phyloP scores from a whole-genome alignment of 768 basidiomycete genomes.

The Boletus tomentosulus region DNA sequence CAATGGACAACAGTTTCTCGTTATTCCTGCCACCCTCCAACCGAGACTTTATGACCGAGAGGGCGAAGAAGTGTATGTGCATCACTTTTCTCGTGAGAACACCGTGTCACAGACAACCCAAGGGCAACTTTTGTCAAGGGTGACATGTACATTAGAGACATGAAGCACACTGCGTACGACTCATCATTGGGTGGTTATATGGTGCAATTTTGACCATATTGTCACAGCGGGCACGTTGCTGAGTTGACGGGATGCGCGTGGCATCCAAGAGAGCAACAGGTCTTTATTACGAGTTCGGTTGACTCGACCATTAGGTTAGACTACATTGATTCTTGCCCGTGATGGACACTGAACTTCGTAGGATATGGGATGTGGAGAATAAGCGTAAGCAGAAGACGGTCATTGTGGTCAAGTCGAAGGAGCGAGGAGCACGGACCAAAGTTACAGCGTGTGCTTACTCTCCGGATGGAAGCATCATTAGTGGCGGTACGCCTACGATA shows the following conservation, averaged over 20 bases:
- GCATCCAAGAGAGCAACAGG: constrained; percentile 83
- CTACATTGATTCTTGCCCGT: neutral
- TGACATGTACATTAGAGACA: constrained; percentile 96
- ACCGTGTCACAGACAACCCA: constrained; percentile 47
- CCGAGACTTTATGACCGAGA: constrained; percentile 89
- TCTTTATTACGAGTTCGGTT: constrained; percentile 90
- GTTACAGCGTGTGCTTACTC: constrained; percentile 86
- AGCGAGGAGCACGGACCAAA: constrained; percentile 90
- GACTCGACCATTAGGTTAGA: constrained; percentile 90
- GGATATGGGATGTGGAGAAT: constrained; percentile 93
- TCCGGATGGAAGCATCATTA: constrained; percentile 83
- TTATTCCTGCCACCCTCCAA: constrained; percentile 83
- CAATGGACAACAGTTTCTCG: constrained; percentile 81
- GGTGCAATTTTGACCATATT: constrained; percentile 4
- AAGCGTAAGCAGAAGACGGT: constrained; percentile 93
- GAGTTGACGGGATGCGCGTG: constrained; percentile 87
- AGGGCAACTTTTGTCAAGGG: constrained; percentile 87
- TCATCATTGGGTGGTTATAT: constrained; percentile 5
- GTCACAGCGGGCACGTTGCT: constrained; percentile 82
- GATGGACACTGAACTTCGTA: constrained; percentile 27
- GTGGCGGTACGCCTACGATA: constrained; percentile 61
- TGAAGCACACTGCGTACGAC: constrained; percentile 95
- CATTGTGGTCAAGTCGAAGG: constrained; percentile 95
- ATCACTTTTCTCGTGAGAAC: constrained; percentile 14
- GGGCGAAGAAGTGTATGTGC: constrained; percentile 84